A percentile compares a stretch with the other conserved stretches of the same genome.
Conservation (phyloP, 2,329 filamentous ascomycete genomes). For the Capronia coronata region DNA sequence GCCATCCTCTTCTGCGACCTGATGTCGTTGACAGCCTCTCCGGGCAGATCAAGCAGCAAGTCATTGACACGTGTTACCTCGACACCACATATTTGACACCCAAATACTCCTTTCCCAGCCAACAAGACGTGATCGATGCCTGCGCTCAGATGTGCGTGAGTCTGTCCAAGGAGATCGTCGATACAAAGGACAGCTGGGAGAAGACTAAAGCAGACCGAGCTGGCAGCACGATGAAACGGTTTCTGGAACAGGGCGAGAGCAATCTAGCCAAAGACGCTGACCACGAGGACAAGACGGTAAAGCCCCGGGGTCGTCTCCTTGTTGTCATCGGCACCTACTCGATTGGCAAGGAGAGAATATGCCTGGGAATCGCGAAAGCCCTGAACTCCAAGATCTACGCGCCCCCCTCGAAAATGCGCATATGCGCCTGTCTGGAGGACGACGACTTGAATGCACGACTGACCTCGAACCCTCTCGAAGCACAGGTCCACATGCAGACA, state of each 20-base stretch:
- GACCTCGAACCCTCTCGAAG: slow-evolving; percentile 71
- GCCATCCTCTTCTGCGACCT: slow-evolving; percentile 73
- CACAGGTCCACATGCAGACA: slow-evolving; percentile 96
- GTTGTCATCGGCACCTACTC: slow-evolving; percentile 95
- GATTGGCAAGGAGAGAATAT: slow-evolving; percentile 96
- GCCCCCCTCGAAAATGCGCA: slow-evolving; percentile 70
- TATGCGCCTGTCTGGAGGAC: slow-evolving; percentile 80
- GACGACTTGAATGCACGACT: slow-evolving; percentile 69
- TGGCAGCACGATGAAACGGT: slow-evolving; percentile 57
- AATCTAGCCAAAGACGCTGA: slow-evolving; percentile 34
- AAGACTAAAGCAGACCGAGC: slow-evolving; percentile 50
- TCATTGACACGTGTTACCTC: slow-evolving; percentile 90
- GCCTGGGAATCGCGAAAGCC: slow-evolving; percentile 81
- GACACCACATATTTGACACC: slow-evolving; percentile 97
- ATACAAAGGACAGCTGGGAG: slow-evolving; percentile 52
- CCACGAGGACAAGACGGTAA: slow-evolving; percentile 28
- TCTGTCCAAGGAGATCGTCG: slow-evolving; percentile 59
- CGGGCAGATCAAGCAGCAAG: slow-evolving; percentile 69
- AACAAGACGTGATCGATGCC: slow-evolving; percentile 77
- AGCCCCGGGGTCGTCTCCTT: slow-evolving; percentile 61
- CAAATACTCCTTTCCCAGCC: slow-evolving; percentile 86
- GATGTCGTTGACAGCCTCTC: slow-evolving; percentile 63
- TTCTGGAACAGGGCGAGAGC: slow-evolving; percentile 46
- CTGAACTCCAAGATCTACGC: slow-evolving; percentile 86
- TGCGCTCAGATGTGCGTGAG: slow-evolving; percentile 83